Evolutionary conservation across 345 rosid genomes (phyloP).

Genomic region (Brassica incana): DNA sequence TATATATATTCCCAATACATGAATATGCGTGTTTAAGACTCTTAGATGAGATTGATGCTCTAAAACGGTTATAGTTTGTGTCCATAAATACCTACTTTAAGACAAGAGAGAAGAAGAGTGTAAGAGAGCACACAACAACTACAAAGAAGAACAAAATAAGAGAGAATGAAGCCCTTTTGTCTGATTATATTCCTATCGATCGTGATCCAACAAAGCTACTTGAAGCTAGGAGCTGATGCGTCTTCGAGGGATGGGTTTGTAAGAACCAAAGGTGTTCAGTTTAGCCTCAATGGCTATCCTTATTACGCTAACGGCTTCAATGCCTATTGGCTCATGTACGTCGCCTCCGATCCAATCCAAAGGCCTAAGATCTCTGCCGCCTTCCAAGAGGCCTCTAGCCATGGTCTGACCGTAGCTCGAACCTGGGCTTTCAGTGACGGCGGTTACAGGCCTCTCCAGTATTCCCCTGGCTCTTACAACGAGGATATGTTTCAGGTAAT

Average conservation of each 20-base stretch:
- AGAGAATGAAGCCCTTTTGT: constrained; percentile 47
- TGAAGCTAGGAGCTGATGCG: constrained; percentile 32
- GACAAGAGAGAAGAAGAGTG: neutral
- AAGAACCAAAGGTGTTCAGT: constrained; percentile 60
- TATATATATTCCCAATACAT: neutral
- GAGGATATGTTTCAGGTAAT: constrained; percentile 74
- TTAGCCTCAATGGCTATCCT: constrained; percentile 67
- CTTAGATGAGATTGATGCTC: constrained; percentile 15
- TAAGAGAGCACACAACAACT: constrained; percentile 4
- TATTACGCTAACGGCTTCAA: constrained; percentile 88
- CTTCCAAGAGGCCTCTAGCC: constrained; percentile 63
- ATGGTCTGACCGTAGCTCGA: constrained; percentile 75
- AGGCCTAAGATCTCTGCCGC: constrained; percentile 59
- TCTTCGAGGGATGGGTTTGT: constrained; percentile 62
- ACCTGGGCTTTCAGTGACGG: constrained; percentile 96
- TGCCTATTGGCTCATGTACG: constrained; percentile 90
- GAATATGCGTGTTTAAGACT: constrained; percentile 18
- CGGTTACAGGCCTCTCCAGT: constrained; percentile 72
- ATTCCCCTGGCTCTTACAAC: constrained; percentile 74
- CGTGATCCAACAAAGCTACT: constrained; percentile 40
- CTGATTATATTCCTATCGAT: constrained; percentile 38
- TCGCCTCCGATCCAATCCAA: constrained; percentile 71
- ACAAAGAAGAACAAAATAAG: neutral
- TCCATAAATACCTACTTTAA: constrained; percentile 36
- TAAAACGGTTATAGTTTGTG: constrained; percentile 16